A percentile compares a stretch with the other conserved stretches of the same genome.
Evolutionary conservation across 306 rosid genomes (phyloP).

Genomic region (Ormosia emarginata): DNA sequence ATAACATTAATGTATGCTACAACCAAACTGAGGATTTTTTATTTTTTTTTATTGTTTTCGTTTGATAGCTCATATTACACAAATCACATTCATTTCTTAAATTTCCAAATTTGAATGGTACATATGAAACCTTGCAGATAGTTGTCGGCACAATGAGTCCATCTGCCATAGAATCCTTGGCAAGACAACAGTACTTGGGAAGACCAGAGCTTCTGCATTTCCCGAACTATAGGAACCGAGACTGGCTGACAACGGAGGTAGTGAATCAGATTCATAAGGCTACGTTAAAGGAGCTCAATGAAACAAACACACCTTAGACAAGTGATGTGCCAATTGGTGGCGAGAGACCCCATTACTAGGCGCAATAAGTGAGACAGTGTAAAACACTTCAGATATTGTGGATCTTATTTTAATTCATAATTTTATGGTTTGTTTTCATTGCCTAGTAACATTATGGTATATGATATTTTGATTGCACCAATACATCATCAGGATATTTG

Average conservation of each 20-base stretch:
- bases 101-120: no score
- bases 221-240: not conserved
- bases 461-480: no score
- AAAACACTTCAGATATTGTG: not conserved
- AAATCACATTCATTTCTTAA: not conserved
- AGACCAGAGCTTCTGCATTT: not conserved
- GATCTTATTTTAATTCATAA: not conserved
- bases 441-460: not conserved
- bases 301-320: not conserved
- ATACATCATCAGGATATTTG: no score
- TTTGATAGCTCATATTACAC: not conserved
- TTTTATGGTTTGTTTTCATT: not conserved
- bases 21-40: no score
- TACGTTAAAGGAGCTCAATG: not conserved
- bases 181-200: not conserved
- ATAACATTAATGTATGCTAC: not conserved
- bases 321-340: not conserved
- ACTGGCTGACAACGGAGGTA: not conserved
- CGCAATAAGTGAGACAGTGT: not conserved
- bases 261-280: not conserved
- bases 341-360: not conserved
- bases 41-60: no score
- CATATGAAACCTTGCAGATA: not conserved
- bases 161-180: not conserved
- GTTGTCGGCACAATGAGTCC: not conserved